A percentile compares a stretch with the other conserved stretches of the same genome.
Conservation (phyloP, 257 asterid genomes). For the Fraxinus excelsior region DNA sequence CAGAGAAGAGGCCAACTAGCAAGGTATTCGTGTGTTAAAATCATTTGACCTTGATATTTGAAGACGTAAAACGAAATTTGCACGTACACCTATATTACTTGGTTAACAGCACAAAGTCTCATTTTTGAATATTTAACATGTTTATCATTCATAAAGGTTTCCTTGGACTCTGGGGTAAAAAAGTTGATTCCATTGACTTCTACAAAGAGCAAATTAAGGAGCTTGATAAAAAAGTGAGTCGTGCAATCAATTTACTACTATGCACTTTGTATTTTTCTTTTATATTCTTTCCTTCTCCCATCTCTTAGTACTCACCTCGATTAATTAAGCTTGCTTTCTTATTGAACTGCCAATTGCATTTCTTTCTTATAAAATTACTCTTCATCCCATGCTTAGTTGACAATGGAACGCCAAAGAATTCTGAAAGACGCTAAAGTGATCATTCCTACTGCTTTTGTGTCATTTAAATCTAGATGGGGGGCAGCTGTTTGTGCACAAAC, state of each 20-base stretch:
- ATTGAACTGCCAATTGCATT: background rate
- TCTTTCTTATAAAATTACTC: constrained; percentile 19
- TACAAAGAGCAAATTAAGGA: constrained; percentile 61
- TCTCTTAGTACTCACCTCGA: background rate
- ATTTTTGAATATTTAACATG: constrained; percentile 5
- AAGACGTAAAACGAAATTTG: background rate
- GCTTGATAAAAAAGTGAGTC: constrained; percentile 68
- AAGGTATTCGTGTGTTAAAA: constrained; percentile 47
- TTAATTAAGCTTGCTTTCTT: background rate
- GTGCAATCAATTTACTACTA: constrained; percentile 5
- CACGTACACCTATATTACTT: background rate
- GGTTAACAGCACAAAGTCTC: background rate
- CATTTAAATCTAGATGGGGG: constrained; percentile 91
- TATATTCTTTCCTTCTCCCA: no score
- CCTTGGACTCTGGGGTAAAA: constrained; percentile 82
- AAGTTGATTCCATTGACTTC: constrained; percentile 77
- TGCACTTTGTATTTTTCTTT: no score
- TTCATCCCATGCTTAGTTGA: constrained; percentile 52
- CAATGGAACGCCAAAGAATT: constrained; percentile 75
- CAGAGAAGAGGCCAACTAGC: constrained; percentile 76
- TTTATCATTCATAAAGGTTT: constrained; percentile 65
- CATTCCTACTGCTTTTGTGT: constrained; percentile 84
- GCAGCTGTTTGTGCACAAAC: constrained; percentile 99
- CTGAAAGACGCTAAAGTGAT: constrained; percentile 68
- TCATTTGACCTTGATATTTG: constrained; percentile 2